Percentiles rank a stretch among this genome's conserved stretches.
These are phyloP conservation scores for Poa annua DNA, from an alignment of 176 grass and related monocot genomes.

Conservation along the genomic window DNA sequence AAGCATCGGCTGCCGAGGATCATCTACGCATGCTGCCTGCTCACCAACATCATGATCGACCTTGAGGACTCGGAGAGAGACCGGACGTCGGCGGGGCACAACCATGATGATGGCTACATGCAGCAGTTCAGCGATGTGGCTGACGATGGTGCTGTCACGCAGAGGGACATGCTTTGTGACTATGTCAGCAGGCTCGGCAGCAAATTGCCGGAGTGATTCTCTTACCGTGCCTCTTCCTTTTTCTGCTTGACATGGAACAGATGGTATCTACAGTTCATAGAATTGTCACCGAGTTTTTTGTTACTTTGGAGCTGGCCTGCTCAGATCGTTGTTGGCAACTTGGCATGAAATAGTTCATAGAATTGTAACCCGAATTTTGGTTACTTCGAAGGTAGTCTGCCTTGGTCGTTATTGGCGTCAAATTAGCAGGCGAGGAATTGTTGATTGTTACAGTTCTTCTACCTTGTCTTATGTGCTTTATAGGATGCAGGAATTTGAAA, in stretches of 20 bases:
- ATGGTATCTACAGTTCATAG: constrained; percentile 14
- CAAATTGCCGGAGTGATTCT: constrained; percentile 31
- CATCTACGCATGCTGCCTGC: constrained; percentile 74
- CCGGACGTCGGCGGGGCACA: constrained; percentile 29
- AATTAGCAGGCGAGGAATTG: not conserved
- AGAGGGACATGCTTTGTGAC: constrained; percentile 53
- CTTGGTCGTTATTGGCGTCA: constrained; percentile 6
- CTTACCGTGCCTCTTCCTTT: not conserved
- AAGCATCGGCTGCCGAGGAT: constrained; percentile 70
- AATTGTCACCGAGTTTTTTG: constrained; percentile 20
- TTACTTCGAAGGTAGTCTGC: not conserved
- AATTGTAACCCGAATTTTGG: constrained; percentile 24
- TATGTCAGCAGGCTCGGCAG: constrained; percentile 19
- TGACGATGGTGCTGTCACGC: constrained; percentile 33
- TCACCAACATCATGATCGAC: constrained; percentile 73
- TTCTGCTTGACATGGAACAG: constrained; percentile 13
- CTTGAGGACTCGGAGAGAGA: constrained; percentile 37
- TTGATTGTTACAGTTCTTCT: not conserved
- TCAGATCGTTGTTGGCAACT: not conserved
- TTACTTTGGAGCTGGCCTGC: not conserved
- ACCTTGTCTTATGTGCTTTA: not conserved
- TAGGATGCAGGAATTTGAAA: not conserved
- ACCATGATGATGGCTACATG: constrained; percentile 55
- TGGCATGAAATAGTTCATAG: constrained; percentile 2
- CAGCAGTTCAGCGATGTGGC: constrained; percentile 55